A percentile compares a stretch with the other conserved stretches of the same genome.
These are phyloP conservation scores for Lachnellula cervina DNA, from an alignment of 2,329 filamentous ascomycete genomes.

Conservation along the genomic window DNA sequence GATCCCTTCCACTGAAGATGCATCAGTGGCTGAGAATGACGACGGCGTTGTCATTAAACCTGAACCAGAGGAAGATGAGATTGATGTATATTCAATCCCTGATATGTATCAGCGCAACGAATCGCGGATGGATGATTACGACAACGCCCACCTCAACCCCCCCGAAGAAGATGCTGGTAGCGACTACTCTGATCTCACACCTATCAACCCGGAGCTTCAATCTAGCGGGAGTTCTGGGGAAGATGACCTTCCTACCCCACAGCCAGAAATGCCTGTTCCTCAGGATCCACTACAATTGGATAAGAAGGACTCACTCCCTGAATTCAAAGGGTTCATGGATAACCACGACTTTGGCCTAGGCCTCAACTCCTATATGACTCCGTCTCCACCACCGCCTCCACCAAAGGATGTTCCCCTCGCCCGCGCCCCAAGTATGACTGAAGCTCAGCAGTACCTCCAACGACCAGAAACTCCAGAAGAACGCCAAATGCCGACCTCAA, in stretches of 20 bases:
- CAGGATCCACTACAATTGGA: conserved; percentile 20
- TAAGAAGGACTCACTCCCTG: conserved; percentile 35
- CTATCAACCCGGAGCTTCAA: conserved; percentile 19
- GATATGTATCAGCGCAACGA: conserved; percentile 58
- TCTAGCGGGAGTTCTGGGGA: conserved; percentile 34
- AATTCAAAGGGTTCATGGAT: conserved; percentile 44
- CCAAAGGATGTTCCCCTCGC: conserved; percentile 19
- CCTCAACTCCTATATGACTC: conserved; percentile 50
- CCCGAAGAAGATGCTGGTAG: conserved; percentile 32
- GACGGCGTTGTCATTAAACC: conserved; percentile 62
- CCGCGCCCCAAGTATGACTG: conserved; percentile 20
- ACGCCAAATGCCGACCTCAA: conserved; percentile 40
- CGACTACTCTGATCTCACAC: conserved; percentile 46
- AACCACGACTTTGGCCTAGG: conserved; percentile 49
- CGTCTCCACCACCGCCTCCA: conserved; percentile 33
- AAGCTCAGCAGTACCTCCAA: conserved; percentile 25
- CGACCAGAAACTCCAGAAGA: conserved; percentile 24
- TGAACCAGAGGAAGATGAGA: conserved; percentile 53
- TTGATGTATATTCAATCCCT: conserved; percentile 63
- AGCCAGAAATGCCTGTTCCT: conserved; percentile 38
- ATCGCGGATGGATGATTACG: conserved; percentile 33
- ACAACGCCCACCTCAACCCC: conserved; percentile 11
- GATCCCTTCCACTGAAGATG: conserved; percentile 78
- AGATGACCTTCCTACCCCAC: conserved; percentile 49
- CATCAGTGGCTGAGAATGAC: conserved; percentile 50